Conservation (phyloP, 192 early-diverging fungal genomes). For the Coemansia sp. region DNA sequence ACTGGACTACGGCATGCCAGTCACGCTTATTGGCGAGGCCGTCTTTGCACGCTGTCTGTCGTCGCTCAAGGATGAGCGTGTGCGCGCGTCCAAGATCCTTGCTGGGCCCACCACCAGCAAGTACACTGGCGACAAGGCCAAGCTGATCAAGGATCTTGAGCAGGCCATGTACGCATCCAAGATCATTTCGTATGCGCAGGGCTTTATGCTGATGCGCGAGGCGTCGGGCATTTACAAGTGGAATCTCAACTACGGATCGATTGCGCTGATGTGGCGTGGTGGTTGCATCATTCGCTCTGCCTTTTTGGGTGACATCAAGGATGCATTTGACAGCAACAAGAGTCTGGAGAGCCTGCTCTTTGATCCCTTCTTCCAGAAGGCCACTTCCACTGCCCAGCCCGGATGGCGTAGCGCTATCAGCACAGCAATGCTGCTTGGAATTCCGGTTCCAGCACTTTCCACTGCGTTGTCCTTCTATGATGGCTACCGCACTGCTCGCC, state of each 20-base stretch:
- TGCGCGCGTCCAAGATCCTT: slow-evolving; percentile 84
- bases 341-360: slow-evolving; percentile 89
- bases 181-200: slow-evolving; percentile 98
- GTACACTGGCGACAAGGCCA: slow-evolving; percentile 85
- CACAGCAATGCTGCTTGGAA: slow-evolving; percentile 77
- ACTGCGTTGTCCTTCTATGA: slow-evolving; percentile 97
- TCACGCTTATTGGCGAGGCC: slow-evolving; percentile 97
- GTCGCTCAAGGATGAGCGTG: slow-evolving; percentile 94
- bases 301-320: slow-evolving; percentile 97
- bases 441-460: slow-evolving; percentile 87
- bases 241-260: slow-evolving; percentile 97
- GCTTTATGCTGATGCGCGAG: slow-evolving; percentile 98
- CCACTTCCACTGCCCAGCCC: slow-evolving; percentile 77
- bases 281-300: slow-evolving; percentile 98
- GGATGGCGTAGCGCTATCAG: slow-evolving; percentile 89
- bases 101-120: slow-evolving; percentile 65
- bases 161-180: slow-evolving; percentile 97
- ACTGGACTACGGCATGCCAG: slow-evolving; percentile 93
- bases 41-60: slow-evolving; percentile 98
- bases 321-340: slow-evolving; percentile 88
- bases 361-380: slow-evolving; percentile 96
- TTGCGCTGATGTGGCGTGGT: slow-evolving; percentile 99
- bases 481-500: slow-evolving; percentile 86
- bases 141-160: slow-evolving; percentile 86
- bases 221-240: slow-evolving; percentile 89